Percentiles rank a stretch among this genome's conserved stretches.
Conservation (phyloP, 495 filamentous ascomycete genomes). For the Lichenothelia convexa region DNA sequence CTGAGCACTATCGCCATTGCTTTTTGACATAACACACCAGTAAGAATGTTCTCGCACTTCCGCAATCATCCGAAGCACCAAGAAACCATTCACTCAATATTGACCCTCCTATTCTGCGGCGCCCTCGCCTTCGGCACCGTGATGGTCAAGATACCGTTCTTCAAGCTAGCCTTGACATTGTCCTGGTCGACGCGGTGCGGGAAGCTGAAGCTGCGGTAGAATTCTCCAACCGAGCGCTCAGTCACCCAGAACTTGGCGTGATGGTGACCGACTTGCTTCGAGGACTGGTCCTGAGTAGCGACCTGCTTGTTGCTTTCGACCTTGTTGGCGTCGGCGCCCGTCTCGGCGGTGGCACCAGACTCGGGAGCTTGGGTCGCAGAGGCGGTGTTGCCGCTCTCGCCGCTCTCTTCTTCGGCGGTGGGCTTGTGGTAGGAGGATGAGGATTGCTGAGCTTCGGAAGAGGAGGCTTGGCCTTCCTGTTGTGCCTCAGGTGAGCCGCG, state of each 20-base stretch:
- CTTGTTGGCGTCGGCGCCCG: conserved; percentile 4
- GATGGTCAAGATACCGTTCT: conserved; percentile 55
- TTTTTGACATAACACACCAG: too few relatives aligned
- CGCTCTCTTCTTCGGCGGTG: conserved; percentile 47
- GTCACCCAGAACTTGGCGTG: conserved; percentile 46
- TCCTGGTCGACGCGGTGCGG: conserved; percentile 58
- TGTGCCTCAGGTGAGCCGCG: conserved; percentile 16
- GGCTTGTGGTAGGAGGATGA: conserved; percentile 29
- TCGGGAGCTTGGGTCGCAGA: conserved; percentile 4
- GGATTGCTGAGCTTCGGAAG: conserved; percentile 11
- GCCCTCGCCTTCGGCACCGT: conserved; percentile 58
- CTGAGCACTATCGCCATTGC: too few relatives aligned
- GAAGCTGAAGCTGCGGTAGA: conserved; percentile 66
- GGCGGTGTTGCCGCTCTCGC: conserved; percentile 7
- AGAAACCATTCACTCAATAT: conserved; percentile 31
- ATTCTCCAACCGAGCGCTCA: conserved; percentile 67
- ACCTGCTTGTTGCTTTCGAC: conserved; percentile 12
- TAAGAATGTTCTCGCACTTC: too few relatives aligned
- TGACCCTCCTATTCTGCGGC: conserved; percentile 32
- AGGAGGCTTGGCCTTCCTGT: conserved; percentile 19
- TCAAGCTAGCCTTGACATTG: conserved; percentile 50
- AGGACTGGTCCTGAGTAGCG: conserved; percentile 12
- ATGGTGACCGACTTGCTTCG: conserved; percentile 24
- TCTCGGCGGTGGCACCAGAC: conserved; percentile 3
- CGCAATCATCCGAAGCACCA: too few relatives aligned